Base-by-base conservation (phyloP, 495 filamentous ascomycete species). In the Glutinoglossum americanum region DNA sequence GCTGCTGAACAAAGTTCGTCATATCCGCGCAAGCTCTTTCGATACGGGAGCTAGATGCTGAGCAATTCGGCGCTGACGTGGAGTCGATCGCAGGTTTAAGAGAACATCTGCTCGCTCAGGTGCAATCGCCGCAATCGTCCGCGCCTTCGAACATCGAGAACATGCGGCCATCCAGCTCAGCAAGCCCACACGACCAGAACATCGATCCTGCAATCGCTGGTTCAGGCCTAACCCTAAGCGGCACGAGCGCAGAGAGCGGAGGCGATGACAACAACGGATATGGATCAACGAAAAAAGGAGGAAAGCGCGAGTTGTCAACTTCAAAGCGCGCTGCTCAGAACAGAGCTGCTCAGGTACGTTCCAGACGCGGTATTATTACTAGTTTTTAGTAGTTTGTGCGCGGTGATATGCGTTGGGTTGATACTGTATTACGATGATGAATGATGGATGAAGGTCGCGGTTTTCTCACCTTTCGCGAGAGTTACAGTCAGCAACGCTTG, bases 251-350 rank as follows among this genome's bases (percentile, higher is more conserved):
- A 26, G 63, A 47, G 9, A 53, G 57, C 19, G 57, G 57, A 44
- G 62, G 59, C 37, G 60, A 61, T n/a, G 58, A 66, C 60, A 51
- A 64, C 66, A 60, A 60, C 60, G 60, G 63, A 63, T 66, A 68
- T 65, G 62, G 59, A 54, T 66, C 62, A 58, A 0, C 61, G 67
- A 53, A 71, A 41, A 80, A 77, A 65, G 69, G 70, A 8, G 74
- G 72, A 33, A 94, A 95, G 71, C 77, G 92, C 47, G 92, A 96
- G 70, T 71, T 98, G 53, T 94, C 88, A 25, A 89, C 87, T 15
- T 92, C 87, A 48, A 98, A 98, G 71, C 82, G 92, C 61, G 92
- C 92, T 21, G 92, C 93, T 44, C 92, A 98, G 68, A 98, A 98
- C 65, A 76, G 92, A 63, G 92, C 92, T 62, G 92, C 92, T 51